Percentiles rank a stretch among this genome's conserved stretches.
Conservation (phyloP, 352 stramenopile genomes). For the Phytophthora podocarpi region DNA sequence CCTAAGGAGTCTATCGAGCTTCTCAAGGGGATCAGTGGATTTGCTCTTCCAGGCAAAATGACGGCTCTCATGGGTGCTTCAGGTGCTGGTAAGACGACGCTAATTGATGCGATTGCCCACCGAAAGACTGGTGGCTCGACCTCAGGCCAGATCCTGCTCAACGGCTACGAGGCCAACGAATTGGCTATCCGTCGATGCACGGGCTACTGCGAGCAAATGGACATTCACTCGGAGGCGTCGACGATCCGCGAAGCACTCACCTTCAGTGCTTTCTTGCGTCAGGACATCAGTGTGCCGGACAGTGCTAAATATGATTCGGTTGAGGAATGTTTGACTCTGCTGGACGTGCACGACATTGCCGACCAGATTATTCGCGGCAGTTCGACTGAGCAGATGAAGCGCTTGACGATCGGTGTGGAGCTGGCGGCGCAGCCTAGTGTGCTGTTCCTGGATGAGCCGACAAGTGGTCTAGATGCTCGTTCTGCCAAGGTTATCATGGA, state of each 20-base stretch:
- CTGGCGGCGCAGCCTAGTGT: conserved; percentile 80
- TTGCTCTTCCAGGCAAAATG: conserved; percentile 26
- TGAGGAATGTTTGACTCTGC: conserved; percentile 40
- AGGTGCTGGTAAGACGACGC: too few relatives aligned
- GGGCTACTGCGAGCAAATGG: conserved; percentile 70
- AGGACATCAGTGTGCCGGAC: conserved; percentile 34
- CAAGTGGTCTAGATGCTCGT: conserved; percentile 49
- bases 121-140: conserved; percentile 66
- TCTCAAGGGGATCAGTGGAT: conserved; percentile 26
- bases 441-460: conserved; percentile 77
- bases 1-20: conserved; percentile 29
- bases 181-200: conserved; percentile 45
- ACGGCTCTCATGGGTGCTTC: conserved; percentile 67
- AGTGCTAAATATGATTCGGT: conserved; percentile 44
- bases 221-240: too few relatives aligned
- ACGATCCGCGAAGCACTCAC: conserved; percentile 73
- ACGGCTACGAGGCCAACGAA: conserved; percentile 29
- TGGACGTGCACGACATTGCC: conserved; percentile 45
- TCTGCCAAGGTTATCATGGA: conserved; percentile 76
- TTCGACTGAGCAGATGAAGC: conserved; percentile 53
- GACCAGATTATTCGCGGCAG: conserved; percentile 45
- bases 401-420: conserved; percentile 85
- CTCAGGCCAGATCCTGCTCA: conserved; percentile 25
- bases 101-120: conserved; percentile 91
- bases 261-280: conserved; percentile 28